Evolutionary conservation across 139 green algal genomes (phyloP).

Genomic region (Chlorella vulgaris): DNA sequence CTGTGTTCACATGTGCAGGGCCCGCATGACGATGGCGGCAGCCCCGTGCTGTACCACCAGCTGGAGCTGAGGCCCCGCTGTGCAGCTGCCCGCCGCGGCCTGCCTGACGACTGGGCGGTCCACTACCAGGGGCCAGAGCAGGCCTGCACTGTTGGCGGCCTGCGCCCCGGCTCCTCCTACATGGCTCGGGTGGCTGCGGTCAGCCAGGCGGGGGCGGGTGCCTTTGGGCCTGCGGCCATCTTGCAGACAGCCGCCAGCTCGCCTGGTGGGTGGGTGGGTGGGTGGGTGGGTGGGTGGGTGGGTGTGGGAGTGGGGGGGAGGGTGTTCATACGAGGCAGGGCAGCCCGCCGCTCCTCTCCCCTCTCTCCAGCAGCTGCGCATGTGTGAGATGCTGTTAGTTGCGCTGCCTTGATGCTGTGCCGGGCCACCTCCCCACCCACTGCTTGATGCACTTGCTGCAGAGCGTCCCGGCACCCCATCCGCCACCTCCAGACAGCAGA

Average conservation of each 20-base stretch:
- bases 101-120: constrained; percentile 64
- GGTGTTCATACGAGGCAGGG: too few relatives aligned
- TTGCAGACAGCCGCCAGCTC: constrained; percentile 52
- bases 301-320: too few relatives aligned
- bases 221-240: constrained; percentile 46
- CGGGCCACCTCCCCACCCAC: neutral
- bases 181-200: constrained; percentile 54
- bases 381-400: too few relatives aligned
- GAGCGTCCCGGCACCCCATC: constrained; percentile 46
- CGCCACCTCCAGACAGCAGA: constrained; percentile 34
- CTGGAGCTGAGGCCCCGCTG: constrained; percentile 70
- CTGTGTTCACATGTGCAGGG: neutral
- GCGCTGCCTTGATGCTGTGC: too few relatives aligned
- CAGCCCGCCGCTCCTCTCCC: too few relatives aligned
- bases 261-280: neutral
- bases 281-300: neutral
- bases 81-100: constrained; percentile 43
- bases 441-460: constrained; percentile 1
- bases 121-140: constrained; percentile 58
- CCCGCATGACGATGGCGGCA: constrained; percentile 63
- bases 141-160: constrained; percentile 63
- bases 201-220: constrained; percentile 56
- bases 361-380: too few relatives aligned
- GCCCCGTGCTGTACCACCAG: constrained; percentile 46
- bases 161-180: constrained; percentile 71